A percentile compares a stretch with the other conserved stretches of the same genome.
Conservation (phyloP, 495 filamentous ascomycete species). For the Hypoxylon crocopeplum region DNA sequence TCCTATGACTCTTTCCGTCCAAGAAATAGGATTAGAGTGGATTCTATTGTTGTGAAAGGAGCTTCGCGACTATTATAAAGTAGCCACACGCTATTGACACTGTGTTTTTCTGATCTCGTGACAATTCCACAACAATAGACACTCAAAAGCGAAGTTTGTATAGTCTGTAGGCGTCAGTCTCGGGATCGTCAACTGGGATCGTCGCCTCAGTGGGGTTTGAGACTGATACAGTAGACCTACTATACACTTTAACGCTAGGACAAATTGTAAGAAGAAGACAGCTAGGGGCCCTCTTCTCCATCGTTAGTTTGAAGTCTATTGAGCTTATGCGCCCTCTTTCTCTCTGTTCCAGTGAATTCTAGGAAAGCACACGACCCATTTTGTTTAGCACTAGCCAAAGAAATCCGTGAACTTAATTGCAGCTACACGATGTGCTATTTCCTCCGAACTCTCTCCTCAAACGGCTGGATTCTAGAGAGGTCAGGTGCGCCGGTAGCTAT, state of each 20-base stretch:
- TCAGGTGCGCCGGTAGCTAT: neutral
- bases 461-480: neutral
- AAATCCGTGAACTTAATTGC: slow-evolving; percentile 9
- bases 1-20: too few relatives aligned
- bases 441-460: neutral
- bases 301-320: slow-evolving; percentile 4
- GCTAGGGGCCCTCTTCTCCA: neutral
- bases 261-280: neutral
- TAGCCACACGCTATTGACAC: too few relatives aligned
- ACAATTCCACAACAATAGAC: too few relatives aligned
- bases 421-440: neutral
- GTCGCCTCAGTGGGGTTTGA: slow-evolving; percentile 5
- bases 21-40: too few relatives aligned
- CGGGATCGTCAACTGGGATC: slow-evolving; percentile 4
- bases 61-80: too few relatives aligned
- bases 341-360: neutral
- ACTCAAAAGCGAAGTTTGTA: too few relatives aligned
- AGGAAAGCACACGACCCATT: neutral
- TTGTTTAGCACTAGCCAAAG: slow-evolving; percentile 1
- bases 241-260: neutral
- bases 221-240: neutral
- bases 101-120: too few relatives aligned
- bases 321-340: neutral
- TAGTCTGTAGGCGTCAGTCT: neutral
- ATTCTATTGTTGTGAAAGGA: too few relatives aligned